Conservation (phyloP, 2,329 filamentous ascomycete species). For the Diaporthe sp. region DNA sequence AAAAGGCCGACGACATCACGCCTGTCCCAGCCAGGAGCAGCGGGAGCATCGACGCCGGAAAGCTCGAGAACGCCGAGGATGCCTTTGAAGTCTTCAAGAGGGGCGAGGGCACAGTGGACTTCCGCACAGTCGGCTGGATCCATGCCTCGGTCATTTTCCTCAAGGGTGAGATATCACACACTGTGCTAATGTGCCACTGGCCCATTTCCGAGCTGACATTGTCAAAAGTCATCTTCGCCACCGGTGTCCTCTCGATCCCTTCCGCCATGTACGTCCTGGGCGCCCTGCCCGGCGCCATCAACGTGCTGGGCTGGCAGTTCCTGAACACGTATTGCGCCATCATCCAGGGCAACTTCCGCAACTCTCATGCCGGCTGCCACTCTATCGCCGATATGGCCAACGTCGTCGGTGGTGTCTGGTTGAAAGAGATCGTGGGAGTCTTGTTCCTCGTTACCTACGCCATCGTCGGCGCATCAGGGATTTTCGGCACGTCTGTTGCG, state of each 20-base stretch:
- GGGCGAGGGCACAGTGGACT: slow-evolving; percentile 62
- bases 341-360: slow-evolving; percentile 45
- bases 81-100: slow-evolving; percentile 62
- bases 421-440: slow-evolving; percentile 36
- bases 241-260: slow-evolving; percentile 47
- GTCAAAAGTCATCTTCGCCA: slow-evolving; percentile 46
- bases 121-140: slow-evolving; percentile 67
- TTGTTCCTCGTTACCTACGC: slow-evolving; percentile 38
- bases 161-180: slow-evolving; percentile 50
- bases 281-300: slow-evolving; percentile 45
- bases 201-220: not conserved
- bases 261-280: slow-evolving; percentile 47
- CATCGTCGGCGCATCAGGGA: slow-evolving; percentile 34
- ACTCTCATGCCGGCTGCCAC: slow-evolving; percentile 45
- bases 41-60: slow-evolving; percentile 40
- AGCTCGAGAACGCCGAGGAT: slow-evolving; percentile 34
- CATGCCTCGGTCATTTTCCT: slow-evolving; percentile 66
- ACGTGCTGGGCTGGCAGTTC: slow-evolving; percentile 46
- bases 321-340: slow-evolving; percentile 46
- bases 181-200: not conserved
- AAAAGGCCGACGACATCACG: slow-evolving; percentile 25
- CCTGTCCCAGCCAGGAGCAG: slow-evolving; percentile 29
- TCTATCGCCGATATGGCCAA: slow-evolving; percentile 40
- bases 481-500: slow-evolving; percentile 36
- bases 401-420: slow-evolving; percentile 29